phyloP scores from a whole-genome alignment of 148 eudicot genomes.

The Nyssa sinensis region DNA sequence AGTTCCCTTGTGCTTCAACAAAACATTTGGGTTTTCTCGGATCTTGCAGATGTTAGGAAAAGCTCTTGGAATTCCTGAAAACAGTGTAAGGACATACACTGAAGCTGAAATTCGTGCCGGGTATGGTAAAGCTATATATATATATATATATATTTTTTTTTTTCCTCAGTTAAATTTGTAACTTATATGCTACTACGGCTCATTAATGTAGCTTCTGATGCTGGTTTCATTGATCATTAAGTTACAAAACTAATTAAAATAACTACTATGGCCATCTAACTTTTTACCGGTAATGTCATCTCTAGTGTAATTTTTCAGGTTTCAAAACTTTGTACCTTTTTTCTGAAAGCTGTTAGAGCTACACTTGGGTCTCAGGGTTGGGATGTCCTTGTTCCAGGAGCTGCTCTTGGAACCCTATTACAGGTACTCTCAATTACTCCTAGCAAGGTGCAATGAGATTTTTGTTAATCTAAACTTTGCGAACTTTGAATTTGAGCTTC shows the following conservation, averaged over 20 bases:
- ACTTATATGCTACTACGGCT: not conserved
- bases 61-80: conserved; percentile 80
- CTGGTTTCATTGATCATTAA: not conserved
- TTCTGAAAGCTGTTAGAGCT: conserved; percentile 71
- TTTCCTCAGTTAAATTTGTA: not conserved
- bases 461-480: not conserved
- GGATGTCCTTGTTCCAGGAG: conserved; percentile 97
- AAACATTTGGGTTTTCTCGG: conserved; percentile 13
- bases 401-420: conserved; percentile 70
- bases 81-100: conserved; percentile 78
- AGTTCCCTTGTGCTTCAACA: too few species aligned
- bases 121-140: conserved; percentile 43
- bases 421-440: conserved; percentile 50
- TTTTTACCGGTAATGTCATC: conserved; percentile 23
- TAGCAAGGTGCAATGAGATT: not conserved
- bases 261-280: conserved; percentile 24
- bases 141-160: not conserved
- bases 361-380: conserved; percentile 79
- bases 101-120: conserved; percentile 99
- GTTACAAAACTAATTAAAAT: not conserved
- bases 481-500: not conserved
- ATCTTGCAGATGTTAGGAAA: conserved; percentile 76
- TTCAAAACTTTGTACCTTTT: conserved; percentile 82
- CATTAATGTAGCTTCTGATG: not conserved
- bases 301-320: conserved; percentile 91